Evolutionary conservation across 208 protist genomes (phyloP), one percentile per base, ranked within the genome.

Genomic region (Hexamita inflata): DNA sequence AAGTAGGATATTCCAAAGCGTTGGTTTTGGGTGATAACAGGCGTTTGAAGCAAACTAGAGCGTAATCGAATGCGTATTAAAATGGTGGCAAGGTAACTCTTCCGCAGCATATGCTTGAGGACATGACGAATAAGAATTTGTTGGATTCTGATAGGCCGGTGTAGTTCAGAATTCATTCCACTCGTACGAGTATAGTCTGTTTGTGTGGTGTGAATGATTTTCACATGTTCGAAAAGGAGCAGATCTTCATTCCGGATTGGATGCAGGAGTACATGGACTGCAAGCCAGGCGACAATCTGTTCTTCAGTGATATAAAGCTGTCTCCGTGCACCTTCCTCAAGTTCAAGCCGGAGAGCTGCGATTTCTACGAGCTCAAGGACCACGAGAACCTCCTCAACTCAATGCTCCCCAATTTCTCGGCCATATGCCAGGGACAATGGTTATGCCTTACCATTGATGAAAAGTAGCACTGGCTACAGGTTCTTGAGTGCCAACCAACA

Each of bases 11-110:
- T n/a, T n/a, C n/a, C n/a, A n/a, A n/a, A n/a, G n/a, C n/a, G n/a
- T n/a, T n/a, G n/a, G n/a, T n/a, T n/a, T n/a, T n/a, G n/a, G n/a
- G n/a, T n/a, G n/a, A n/a, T n/a, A n/a, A n/a, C n/a, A n/a, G n/a
- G n/a, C n/a, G n/a, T n/a, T n/a, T n/a, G n/a, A n/a, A n/a, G n/a
- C n/a, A n/a, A n/a, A n/a, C n/a, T n/a, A n/a, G n/a, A n/a, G n/a
- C n/a, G n/a, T n/a, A n/a, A n/a, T n/a, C n/a, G n/a, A n/a, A 66
- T 15, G 30, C 60, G 29, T 66, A 38, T 38, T 15, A 66, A 38
- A 66, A 66, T 38, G 60, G 60, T 24, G 60, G 60, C 24, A 66
- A 66, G 60, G 15, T 66, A 66, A 66, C 34, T 30, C 30, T 66
- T 15, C 24, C 24, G 60, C 26, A n/a, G 15, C 24, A 66, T 15